A percentile compares a stretch with the other conserved stretches of the same genome.
Evolutionary conservation across 108 stramenopile genomes (phyloP).

Genomic region (Pseudonitzschia multiseries): DNA sequence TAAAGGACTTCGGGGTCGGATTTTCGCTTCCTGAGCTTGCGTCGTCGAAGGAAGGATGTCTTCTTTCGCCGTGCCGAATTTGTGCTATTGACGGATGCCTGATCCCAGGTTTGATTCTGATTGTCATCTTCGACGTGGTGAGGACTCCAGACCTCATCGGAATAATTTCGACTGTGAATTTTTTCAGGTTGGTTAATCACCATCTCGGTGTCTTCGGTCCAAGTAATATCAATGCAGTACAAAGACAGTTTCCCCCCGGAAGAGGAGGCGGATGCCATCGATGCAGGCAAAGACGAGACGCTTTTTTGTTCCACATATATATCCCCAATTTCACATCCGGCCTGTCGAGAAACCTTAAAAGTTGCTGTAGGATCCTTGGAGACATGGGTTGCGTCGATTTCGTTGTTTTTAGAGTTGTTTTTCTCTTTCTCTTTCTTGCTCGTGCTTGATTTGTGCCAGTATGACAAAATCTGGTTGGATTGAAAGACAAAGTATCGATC

Average conservation of each 20-base stretch:
- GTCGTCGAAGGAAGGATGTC: constrained; percentile 3
- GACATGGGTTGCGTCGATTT: neutral
- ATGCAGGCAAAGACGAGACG: constrained; percentile 1
- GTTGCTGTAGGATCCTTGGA: constrained; percentile 8
- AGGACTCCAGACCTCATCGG: neutral
- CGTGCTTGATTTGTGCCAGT: constrained; percentile 14
- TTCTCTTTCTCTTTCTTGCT: constrained; percentile 10
- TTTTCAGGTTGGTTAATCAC: neutral
- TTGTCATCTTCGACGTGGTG: neutral
- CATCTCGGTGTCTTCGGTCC: constrained; percentile 13
- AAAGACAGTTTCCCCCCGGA: constrained; percentile 25
- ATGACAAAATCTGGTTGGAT: constrained; percentile 28
- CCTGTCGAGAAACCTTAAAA: constrained; percentile 22
- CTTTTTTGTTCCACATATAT: constrained; percentile 40
- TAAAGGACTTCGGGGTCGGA: neutral
- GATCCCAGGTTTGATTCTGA: neutral
- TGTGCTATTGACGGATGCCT: neutral
- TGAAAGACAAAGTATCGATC: constrained; percentile 39
- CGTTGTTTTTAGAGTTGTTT: neutral
- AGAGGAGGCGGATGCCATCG: neutral
- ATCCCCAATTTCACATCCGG: constrained; percentile 43
- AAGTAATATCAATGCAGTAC: constrained; percentile 45
- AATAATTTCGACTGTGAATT: neutral
- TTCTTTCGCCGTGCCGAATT: neutral
- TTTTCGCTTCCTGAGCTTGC: constrained; percentile 5